Evolutionary conservation across 257 asterid species (phyloP), one percentile per base, ranked within the genome.

Genomic region (Cynanchum wilfordii): DNA sequence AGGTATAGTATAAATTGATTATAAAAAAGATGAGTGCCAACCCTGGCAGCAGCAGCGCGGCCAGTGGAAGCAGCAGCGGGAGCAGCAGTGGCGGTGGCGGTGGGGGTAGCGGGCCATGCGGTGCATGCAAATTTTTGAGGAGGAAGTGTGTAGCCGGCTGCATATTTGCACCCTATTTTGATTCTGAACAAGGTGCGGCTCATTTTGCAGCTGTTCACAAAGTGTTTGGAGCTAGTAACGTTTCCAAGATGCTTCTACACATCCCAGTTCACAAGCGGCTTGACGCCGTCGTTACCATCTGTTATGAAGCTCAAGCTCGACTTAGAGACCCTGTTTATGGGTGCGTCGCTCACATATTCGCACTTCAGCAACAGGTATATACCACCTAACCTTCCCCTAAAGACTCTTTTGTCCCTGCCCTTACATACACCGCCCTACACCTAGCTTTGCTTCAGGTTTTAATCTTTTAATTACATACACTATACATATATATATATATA

Each of bases 191-290:
- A 76, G 99, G 99, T 4, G 97, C 99, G 1, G 96, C 97, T 0
- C 96, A 91, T 75, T 94, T 94, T 64, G 99, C 98, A 22, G 99
- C 99, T 38, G 99, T 94, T 57, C 99, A 94, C 71, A 94, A 88
- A 82, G 96, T 94, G 69, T 94, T 94, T n/a, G 99, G 98, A 13
- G 98, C 98, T 4, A 94, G 99, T 74, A 94, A 94, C 55, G 95
- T 94, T 49, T 91, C 97, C 42, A 94, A 94, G 84, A 92, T 94
- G 68, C 93, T 94, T 50, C 85, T 73, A 33, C 96, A 91, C 73
- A 87, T 94, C 47, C 97, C 99, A 22, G 86, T 80, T 15, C 85
- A 83, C 42, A 89, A 85, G 72, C 86, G 99, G 54, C 92, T 84
- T 29, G 97, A 94, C 58, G 95, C 97, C 9, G 98, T 94, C 42